Percentiles rank a stretch among this genome's conserved stretches.
These are phyloP conservation scores for Durusdinium trenchii DNA, from an alignment of 73 alveolate species.

Conservation along the genomic window DNA sequence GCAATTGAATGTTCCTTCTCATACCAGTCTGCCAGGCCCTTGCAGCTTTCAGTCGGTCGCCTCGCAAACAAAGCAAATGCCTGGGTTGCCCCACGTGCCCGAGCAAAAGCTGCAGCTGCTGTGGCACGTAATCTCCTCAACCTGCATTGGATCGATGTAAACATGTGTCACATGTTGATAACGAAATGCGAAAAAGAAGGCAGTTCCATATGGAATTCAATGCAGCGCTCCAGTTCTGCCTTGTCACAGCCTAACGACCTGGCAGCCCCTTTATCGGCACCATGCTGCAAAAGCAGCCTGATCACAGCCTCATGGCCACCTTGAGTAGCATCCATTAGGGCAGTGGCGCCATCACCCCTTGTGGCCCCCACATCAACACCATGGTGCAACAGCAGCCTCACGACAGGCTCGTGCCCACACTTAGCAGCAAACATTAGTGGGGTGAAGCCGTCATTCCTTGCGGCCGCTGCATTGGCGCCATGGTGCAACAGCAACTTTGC, in stretches of 20 bases:
- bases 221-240: too few relatives aligned
- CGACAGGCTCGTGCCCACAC: neutral
- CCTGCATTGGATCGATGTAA: too few relatives aligned
- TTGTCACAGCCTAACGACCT: too few relatives aligned
- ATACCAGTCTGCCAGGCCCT: neutral
- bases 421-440: neutral
- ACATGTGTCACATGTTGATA: too few relatives aligned
- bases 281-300: neutral
- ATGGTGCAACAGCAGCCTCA: neutral
- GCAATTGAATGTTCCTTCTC: neutral
- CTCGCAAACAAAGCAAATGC: too few relatives aligned
- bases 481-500: neutral
- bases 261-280: neutral
- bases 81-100: conserved; percentile 10
- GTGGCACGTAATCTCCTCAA: conserved; percentile 62
- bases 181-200: too few relatives aligned
- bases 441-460: neutral
- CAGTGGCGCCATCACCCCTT: neutral
- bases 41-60: neutral
- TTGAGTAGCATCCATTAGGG: neutral
- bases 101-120: conserved; percentile 79
- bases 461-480: neutral
- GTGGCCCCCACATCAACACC: neutral
- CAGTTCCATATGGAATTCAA: too few relatives aligned
- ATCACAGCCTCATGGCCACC: neutral